Evolutionary conservation across 805 yeast genomes (phyloP).

Genomic region (Priceomyces haplophilus): DNA sequence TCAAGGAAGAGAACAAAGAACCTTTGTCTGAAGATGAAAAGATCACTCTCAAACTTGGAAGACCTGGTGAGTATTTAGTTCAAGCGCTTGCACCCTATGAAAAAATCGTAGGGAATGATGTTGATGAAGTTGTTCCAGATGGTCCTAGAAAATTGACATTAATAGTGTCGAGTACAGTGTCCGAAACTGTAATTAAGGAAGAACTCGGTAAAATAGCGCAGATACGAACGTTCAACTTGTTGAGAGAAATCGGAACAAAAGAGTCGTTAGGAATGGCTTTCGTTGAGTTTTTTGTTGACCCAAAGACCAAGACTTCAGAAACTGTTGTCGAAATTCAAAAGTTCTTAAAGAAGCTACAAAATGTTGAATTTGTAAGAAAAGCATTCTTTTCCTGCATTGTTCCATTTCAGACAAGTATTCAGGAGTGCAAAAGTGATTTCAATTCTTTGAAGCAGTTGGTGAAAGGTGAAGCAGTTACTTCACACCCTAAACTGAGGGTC

Average conservation of each 20-base stretch:
- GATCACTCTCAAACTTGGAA: slow-evolving; percentile 10
- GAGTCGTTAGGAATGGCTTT: slow-evolving; percentile 59
- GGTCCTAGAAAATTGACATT: slow-evolving; percentile 47
- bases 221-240: slow-evolving; percentile 39
- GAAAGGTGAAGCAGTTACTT: slow-evolving; percentile 31
- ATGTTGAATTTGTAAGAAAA: slow-evolving; percentile 15
- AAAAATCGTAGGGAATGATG: slow-evolving; percentile 15
- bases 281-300: slow-evolving; percentile 37
- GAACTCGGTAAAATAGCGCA: slow-evolving; percentile 40
- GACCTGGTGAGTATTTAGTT: slow-evolving; percentile 38
- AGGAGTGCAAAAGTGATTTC: slow-evolving; percentile 35
- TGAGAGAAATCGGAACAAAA: slow-evolving; percentile 47
- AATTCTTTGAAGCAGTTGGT: slow-evolving; percentile 37
- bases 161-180: slow-evolving; percentile 43
- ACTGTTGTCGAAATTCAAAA: slow-evolving; percentile 12
- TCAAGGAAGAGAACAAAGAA: slow-evolving; percentile 19
- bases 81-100: slow-evolving; percentile 22
- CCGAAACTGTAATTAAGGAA: slow-evolving; percentile 43
- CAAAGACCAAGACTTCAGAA: slow-evolving; percentile 13
- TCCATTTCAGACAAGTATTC: slow-evolving; percentile 31
- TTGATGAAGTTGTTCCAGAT: slow-evolving; percentile 29
- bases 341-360: slow-evolving; percentile 13
- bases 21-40: slow-evolving; percentile 20
- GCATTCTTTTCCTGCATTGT: slow-evolving; percentile 35
- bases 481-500: slow-evolving; percentile 47